These are phyloP conservation scores for Vanderwaltozyma verrucispora DNA, from an alignment of 805 yeast genomes.

Conservation along the genomic window DNA sequence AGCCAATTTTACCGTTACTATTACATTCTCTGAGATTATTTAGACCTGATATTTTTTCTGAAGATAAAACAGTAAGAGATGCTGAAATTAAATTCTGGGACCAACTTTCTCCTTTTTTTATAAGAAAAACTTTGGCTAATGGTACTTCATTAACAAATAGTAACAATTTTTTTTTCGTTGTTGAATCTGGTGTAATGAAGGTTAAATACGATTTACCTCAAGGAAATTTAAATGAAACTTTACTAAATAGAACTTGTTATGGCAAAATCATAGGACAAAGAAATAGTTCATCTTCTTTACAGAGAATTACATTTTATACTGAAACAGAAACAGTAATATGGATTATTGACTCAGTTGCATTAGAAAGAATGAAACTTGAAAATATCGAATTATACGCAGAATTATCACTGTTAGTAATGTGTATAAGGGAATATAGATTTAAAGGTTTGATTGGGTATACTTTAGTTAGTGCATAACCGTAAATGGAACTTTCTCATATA, in stretches of 20 bases:
- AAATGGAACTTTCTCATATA: too few species aligned
- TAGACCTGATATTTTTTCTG: conserved; percentile 19
- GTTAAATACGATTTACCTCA: conserved; percentile 41
- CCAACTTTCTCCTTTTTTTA: conserved; percentile 46
- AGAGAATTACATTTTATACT: conserved; percentile 38
- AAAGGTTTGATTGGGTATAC: conserved; percentile 70
- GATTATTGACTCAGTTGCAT: conserved; percentile 42
- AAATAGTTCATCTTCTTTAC: conserved; percentile 19
- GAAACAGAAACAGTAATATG: conserved; percentile 60
- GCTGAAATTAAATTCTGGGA: conserved; percentile 51
- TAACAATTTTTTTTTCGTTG: conserved; percentile 38
- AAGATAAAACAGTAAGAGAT: conserved; percentile 24
- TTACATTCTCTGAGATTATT: conserved; percentile 22
- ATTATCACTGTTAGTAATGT: conserved; percentile 47
- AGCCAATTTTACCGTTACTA: conserved; percentile 22
- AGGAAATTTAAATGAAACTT: conserved; percentile 34
- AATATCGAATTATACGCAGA: conserved; percentile 54
- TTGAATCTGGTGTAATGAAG: conserved; percentile 47
- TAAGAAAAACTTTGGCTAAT: conserved; percentile 37
- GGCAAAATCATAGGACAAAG: conserved; percentile 32
- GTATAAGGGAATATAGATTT: conserved; percentile 58
- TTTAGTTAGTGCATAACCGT: conserved; percentile 47
- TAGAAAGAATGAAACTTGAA: conserved; percentile 37
- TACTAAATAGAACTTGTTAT: conserved; percentile 47
- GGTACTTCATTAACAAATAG: conserved; percentile 35